Conservation (phyloP, 2,329 filamentous ascomycete genomes). For the Ambrosiella beaveri region DNA sequence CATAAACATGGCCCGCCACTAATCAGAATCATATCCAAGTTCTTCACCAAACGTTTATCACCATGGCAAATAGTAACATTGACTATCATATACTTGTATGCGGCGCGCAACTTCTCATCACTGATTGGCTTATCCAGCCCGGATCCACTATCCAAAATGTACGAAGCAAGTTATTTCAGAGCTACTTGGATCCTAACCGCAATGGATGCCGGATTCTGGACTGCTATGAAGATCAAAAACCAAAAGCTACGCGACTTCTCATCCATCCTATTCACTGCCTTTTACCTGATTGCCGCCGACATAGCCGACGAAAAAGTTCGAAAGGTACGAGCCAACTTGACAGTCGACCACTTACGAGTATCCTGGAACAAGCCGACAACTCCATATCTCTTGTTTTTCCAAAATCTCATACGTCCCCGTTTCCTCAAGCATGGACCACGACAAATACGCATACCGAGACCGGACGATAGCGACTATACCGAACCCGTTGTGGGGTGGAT, state of each 20-base stretch:
- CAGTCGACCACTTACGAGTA: constrained; percentile 76
- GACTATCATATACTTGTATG: constrained; percentile 80
- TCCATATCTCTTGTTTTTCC: constrained; percentile 62
- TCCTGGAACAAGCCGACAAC: constrained; percentile 92
- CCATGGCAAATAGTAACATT: constrained; percentile 79
- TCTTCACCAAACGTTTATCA: constrained; percentile 55
- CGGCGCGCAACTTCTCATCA: constrained; percentile 83
- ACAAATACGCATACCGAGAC: constrained; percentile 68
- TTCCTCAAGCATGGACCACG: constrained; percentile 69
- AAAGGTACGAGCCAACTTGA: constrained; percentile 71
- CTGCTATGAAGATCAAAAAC: constrained; percentile 72
- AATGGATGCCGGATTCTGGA: constrained; percentile 94
- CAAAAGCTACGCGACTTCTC: constrained; percentile 71
- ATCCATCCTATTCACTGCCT: constrained; percentile 68
- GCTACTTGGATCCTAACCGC: constrained; percentile 95
- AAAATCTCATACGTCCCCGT: constrained; percentile 55
- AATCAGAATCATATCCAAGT: constrained; percentile 50
- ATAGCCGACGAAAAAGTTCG: constrained; percentile 92
- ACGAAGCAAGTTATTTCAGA: constrained; percentile 80
- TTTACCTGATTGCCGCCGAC: constrained; percentile 85
- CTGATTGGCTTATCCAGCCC: constrained; percentile 80
- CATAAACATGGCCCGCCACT: constrained; percentile 75
- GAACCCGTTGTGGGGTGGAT: constrained; percentile 77
- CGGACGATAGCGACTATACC: constrained; percentile 60
- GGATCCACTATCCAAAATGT: constrained; percentile 86